These are phyloP conservation scores for Cytidiella melzeri DNA, from an alignment of 768 basidiomycete genomes.

Conservation along the genomic window DNA sequence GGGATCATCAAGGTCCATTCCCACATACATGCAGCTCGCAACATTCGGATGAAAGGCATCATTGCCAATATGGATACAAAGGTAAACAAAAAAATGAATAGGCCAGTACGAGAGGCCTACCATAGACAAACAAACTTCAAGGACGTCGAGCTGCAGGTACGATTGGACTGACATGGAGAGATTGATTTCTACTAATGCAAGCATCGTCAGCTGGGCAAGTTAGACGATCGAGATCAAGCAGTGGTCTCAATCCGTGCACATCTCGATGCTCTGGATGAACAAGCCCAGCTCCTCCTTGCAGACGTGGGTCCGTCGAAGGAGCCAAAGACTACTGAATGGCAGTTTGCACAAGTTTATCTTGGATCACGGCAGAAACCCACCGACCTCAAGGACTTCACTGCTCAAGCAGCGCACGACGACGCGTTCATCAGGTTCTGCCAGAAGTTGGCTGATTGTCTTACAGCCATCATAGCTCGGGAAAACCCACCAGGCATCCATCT, in stretches of 20 bases:
- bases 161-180: neutral
- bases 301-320: no score
- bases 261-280: constrained; percentile 1
- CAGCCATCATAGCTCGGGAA: neutral
- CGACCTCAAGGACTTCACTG: neutral
- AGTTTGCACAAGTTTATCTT: neutral
- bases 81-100: constrained; percentile 10
- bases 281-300: no score
- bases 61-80: constrained; percentile 11
- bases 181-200: neutral
- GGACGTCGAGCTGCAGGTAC: constrained; percentile 6
- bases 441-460: neutral
- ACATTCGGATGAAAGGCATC: constrained; percentile 12
- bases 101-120: constrained; percentile 8
- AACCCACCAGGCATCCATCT: neutral
- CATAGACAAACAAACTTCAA: constrained; percentile 4
- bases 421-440: neutral
- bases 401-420: neutral
- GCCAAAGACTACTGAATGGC: neutral
- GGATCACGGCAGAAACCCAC: neutral
- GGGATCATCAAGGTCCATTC: constrained; percentile 11
- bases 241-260: neutral
- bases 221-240: neutral
- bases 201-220: neutral
- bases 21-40: constrained; percentile 6